Base-by-base conservation (phyloP, 2,329 filamentous ascomycete genomes). In the Arthrobotrys musiformis region DNA sequence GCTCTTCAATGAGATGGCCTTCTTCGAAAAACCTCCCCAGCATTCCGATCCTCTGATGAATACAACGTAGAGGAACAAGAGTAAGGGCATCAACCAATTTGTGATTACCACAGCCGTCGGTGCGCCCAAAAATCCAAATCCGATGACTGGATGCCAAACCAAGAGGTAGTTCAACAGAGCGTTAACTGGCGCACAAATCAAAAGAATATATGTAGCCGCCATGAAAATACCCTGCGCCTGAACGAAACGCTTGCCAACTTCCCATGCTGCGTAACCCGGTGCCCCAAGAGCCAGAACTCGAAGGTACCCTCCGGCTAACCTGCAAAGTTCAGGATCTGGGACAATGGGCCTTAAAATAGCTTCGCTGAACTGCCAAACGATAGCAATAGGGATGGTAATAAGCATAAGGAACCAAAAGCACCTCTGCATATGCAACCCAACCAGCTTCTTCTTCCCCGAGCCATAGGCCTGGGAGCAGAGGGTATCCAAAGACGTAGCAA, bases 391-490 rank as follows among this genome's bases (percentile, higher is more conserved):
- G 17, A 93, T 86, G 0, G 89, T 91, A 79, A 93, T 87, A 1
- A 87, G 82, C 85, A 91, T 90, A 1, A 95, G 86, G 82, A 95
- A 94, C 82, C 87, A 91, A 0, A 92, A 86, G 92, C 94, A 94
- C 70, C 92, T 88, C 84, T 95, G 92, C 79, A 93, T 87, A 81
- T 95, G 92, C 67, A 95, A 83, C 1, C 92, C 94, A 73, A 98
- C 94, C 4, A 98, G 88, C 80, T 94, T 92, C 82, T 92, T 96
- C 82, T 91, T 92, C 0, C 94, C 94, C 0, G 92, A 96, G 1
- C 95, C 94, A 82, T 96, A 98, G 0, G 95, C 94, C 83, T 98
- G 94, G 0, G 94, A 89, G 83, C 94, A 97, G 1, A 98, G 89
- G 0, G 94, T 98, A 84, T 98, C 94, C 40, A 98, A 86, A 79